phyloP scores from a whole-genome alignment of 768 basidiomycete genomes.

The Lactarius indigo region DNA sequence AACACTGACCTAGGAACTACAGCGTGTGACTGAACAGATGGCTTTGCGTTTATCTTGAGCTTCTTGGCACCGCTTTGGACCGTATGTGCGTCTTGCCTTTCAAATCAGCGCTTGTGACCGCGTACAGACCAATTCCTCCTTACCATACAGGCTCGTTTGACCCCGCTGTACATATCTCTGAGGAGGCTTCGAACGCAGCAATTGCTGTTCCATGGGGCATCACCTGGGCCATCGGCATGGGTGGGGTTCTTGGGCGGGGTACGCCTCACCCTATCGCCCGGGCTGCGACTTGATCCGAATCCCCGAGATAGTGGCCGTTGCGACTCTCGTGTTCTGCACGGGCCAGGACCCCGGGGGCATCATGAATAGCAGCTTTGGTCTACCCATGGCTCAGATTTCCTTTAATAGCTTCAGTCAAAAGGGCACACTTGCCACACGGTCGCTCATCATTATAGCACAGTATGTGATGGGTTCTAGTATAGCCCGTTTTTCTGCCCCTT shows the following conservation, averaged over 20 bases:
- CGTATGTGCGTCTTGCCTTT: constrained; percentile 34
- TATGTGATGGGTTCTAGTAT: constrained; percentile 52
- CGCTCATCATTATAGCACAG: constrained; percentile 50
- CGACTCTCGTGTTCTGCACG: constrained; percentile 58
- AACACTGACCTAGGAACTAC: not conserved
- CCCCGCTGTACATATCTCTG: constrained; percentile 62
- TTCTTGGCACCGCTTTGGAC: constrained; percentile 46
- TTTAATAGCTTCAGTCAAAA: constrained; percentile 44
- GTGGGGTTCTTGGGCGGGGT: constrained; percentile 61
- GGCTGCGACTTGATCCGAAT: not conserved
- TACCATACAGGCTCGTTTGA: constrained; percentile 40
- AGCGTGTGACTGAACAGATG: constrained; percentile 42
- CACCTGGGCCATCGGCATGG: constrained; percentile 51
- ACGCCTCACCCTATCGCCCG: constrained; percentile 20
- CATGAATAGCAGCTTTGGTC: constrained; percentile 36
- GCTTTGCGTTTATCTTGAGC: constrained; percentile 42
- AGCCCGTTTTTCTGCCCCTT: constrained; percentile 30
- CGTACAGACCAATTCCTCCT: not conserved
- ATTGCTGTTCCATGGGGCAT: constrained; percentile 69
- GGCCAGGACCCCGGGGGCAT: constrained; percentile 45
- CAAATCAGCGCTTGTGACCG: not conserved
- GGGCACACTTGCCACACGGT: constrained; percentile 52
- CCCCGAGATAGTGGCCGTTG: constrained; percentile 41
- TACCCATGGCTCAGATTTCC: constrained; percentile 45
- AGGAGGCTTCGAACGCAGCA: constrained; percentile 67